Evolutionary conservation across 192 early-diverging fungal species (phyloP), one percentile per base, ranked within the genome.

Genomic region (Lunasporangiospora selenospora): DNA sequence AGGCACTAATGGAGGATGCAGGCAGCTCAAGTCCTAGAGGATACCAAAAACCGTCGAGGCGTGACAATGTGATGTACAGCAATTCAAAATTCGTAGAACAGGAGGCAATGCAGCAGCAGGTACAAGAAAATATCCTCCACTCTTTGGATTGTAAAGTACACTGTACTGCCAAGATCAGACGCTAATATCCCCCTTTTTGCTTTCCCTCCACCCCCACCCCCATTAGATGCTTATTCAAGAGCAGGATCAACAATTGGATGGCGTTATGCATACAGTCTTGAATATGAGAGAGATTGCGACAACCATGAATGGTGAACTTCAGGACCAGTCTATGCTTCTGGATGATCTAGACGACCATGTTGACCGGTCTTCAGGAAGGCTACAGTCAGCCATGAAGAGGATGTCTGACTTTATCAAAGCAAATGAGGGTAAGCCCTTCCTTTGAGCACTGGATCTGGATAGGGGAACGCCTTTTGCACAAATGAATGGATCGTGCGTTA

Each of bases 231-330:
- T 87, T 36, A 69, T 87, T 57, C 71, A 81, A 58, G 83, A 87
- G 34, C 85, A 87, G 54, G 85, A 87, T 48, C 65, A 77, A 8
- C 85, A 87, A 43, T 36, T 87, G 54, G 83, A 87, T 32, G 55
- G 63, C n/a, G 79, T 87, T 18, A 76, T 77, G 63, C 77, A 78
- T 42, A 87, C 85, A 16, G 61, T 84, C 2, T 47, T 76, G 10
- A 84, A 87, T 47, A 71, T 87, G 51, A 77, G 82, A 30, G 85
- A 81, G n/a, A 87, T 84, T 69, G 85, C 85, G 18, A 58, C 73
- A 3, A 83, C 81, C 0, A 84, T 87, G 79, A 75, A 84, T 40
- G 18, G 41, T 44, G 85, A 87, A 54, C 65, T 87, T 9, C 76
- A 83, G 16, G 81, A 87, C 50, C 85, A 87, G 46, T 80, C 77